Conservation (phyloP, 2,329 filamentous ascomycete species). For the Dactylella cylindrospora region DNA sequence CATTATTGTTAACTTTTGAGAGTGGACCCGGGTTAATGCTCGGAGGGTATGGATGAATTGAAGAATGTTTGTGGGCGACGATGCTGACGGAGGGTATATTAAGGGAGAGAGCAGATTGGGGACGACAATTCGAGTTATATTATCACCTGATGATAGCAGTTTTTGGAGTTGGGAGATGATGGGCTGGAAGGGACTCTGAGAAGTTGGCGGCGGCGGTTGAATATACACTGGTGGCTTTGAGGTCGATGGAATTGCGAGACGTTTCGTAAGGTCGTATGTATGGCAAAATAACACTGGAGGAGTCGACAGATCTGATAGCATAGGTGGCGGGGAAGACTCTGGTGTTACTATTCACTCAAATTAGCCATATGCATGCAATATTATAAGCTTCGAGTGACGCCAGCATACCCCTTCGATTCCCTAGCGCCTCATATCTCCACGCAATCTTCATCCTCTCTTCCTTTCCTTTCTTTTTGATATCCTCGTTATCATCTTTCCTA, state of each 20-base stretch:
- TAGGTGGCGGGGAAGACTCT: conserved; percentile 3
- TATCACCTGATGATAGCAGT: conserved; percentile 56
- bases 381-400: conserved; percentile 55
- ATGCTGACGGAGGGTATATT: conserved; percentile 70
- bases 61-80: conserved; percentile 71
- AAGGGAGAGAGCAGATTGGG: conserved; percentile 84
- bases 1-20: conserved; percentile 68
- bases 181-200: conserved; percentile 59
- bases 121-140: conserved; percentile 78
- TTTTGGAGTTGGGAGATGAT: conserved; percentile 64
- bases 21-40: conserved; percentile 69
- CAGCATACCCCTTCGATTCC: conserved; percentile 60
- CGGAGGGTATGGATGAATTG: conserved; percentile 79
- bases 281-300: conserved; percentile 62
- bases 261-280: conserved; percentile 69
- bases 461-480: conserved; percentile 48
- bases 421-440: conserved; percentile 89
- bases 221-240: conserved; percentile 58
- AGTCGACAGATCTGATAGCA: conserved; percentile 4
- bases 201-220: conserved; percentile 51
- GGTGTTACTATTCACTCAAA: conserved; percentile 3
- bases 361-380: too few species aligned
- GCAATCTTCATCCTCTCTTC: conserved; percentile 94
- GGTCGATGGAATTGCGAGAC: conserved; percentile 61
- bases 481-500: conserved; percentile 55